These are phyloP conservation scores for Lasiodiplodia sp. DNA, from an alignment of 2,329 filamentous ascomycete genomes.

Conservation along the genomic window DNA sequence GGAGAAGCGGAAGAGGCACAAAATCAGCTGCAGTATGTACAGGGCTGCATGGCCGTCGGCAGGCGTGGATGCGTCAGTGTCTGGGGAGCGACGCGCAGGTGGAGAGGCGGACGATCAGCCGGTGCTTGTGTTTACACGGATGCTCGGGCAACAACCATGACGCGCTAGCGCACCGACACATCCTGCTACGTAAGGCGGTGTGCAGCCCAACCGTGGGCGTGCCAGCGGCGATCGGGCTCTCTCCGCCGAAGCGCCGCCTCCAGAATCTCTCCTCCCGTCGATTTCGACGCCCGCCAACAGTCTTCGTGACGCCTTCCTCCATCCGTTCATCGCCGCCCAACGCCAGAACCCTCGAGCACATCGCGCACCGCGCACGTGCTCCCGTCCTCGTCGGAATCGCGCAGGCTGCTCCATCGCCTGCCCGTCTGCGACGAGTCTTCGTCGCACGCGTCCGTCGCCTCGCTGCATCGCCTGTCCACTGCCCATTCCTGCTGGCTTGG, in stretches of 20 bases:
- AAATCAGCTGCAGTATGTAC: slow-evolving; percentile 27
- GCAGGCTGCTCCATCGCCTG: slow-evolving; percentile 9
- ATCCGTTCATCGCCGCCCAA: slow-evolving; percentile 11
- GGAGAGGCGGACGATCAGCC: slow-evolving; percentile 25
- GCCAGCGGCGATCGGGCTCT: background rate
- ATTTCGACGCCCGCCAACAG: background rate
- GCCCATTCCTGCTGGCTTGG: slow-evolving; percentile 27
- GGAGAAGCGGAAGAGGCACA: slow-evolving; percentile 27
- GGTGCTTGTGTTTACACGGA: slow-evolving; percentile 24
- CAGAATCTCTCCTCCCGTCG: background rate
- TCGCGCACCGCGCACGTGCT: slow-evolving; percentile 14
- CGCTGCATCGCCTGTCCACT: slow-evolving; percentile 23
- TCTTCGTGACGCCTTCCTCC: slow-evolving; percentile 13
- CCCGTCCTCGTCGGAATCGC: slow-evolving; percentile 4
- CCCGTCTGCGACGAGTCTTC: slow-evolving; percentile 1
- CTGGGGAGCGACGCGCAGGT: slow-evolving; percentile 21
- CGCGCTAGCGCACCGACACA: background rate
- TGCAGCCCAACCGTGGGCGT: background rate
- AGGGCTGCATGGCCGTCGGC: slow-evolving; percentile 20
- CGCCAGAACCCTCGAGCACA: background rate
- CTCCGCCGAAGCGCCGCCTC: background rate
- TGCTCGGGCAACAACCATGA: slow-evolving; percentile 20
- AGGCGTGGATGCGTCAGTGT: slow-evolving; percentile 17
- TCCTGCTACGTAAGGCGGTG: background rate
- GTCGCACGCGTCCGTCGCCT: slow-evolving; percentile 16